Evolutionary conservation across 345 rosid genomes (phyloP).

Genomic region (Lumnitzera racemosa): DNA sequence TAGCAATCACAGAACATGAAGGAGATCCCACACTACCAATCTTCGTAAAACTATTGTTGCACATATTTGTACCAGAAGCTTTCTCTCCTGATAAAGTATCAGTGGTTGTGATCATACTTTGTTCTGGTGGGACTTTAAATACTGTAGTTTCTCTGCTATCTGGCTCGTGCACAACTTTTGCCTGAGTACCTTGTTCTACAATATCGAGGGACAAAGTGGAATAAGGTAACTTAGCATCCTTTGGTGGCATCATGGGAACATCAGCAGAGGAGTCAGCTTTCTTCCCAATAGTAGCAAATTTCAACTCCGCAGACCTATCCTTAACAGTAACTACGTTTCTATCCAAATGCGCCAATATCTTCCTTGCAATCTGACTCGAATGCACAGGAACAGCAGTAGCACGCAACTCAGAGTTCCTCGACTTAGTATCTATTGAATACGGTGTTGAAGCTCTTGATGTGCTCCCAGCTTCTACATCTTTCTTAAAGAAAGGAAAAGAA

Average conservation of each 20-base stretch:
- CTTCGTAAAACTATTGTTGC: too few species aligned
- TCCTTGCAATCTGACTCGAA: slow-evolving; percentile 72
- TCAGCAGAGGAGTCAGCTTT: slow-evolving; percentile 29
- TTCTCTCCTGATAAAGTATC: slow-evolving; percentile 15
- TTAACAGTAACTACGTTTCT: slow-evolving; percentile 60
- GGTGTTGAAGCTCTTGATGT: slow-evolving; percentile 27
- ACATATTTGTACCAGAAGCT: slow-evolving; percentile 7
- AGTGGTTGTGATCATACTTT: slow-evolving; percentile 16
- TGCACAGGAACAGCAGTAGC: slow-evolving; percentile 55
- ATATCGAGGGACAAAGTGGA: slow-evolving; percentile 18
- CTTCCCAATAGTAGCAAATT: slow-evolving; percentile 56
- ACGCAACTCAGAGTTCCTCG: slow-evolving; percentile 30
- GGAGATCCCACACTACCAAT: too few species aligned
- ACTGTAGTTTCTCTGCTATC: slow-evolving; percentile 27
- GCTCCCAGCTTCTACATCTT: slow-evolving; percentile 39
- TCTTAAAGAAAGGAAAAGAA: slow-evolving; percentile 24
- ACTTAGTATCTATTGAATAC: slow-evolving; percentile 25
- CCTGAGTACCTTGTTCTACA: slow-evolving; percentile 17
- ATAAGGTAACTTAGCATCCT: slow-evolving; percentile 21
- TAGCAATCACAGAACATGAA: slow-evolving; percentile 12
- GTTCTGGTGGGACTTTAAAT: slow-evolving; percentile 21
- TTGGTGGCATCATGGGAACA: slow-evolving; percentile 11
- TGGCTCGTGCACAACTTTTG: slow-evolving; percentile 21
- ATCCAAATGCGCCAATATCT: slow-evolving; percentile 73
- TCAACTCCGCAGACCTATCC: slow-evolving; percentile 63